Evolutionary conservation across 805 yeast species (phyloP).

Genomic region (Candida sithepensis): DNA sequence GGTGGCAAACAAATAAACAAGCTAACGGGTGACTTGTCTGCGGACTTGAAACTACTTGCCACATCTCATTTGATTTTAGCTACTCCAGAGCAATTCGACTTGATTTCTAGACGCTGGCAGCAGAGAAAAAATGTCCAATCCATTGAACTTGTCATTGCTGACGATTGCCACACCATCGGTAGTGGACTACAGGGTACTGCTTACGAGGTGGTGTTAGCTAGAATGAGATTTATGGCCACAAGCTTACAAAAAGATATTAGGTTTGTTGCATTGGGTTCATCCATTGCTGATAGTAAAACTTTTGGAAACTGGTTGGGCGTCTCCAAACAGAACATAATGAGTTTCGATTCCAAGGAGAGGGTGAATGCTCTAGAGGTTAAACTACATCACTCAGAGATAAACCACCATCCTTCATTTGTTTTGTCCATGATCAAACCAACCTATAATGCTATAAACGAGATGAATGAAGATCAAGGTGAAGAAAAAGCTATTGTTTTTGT

Average conservation of each 20-base stretch:
- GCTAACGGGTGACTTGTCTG: conserved; percentile 52
- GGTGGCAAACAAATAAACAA: conserved; percentile 57
- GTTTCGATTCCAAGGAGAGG: conserved; percentile 65
- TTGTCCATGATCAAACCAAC: conserved; percentile 49
- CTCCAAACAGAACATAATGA: conserved; percentile 54
- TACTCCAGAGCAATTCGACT: conserved; percentile 78
- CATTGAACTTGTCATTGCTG: conserved; percentile 67
- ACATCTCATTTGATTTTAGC: conserved; percentile 65
- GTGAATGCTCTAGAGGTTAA: conserved; percentile 54
- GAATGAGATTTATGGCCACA: conserved; percentile 66
- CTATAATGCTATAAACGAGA: conserved; percentile 37
- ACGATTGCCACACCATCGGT: conserved; percentile 69
- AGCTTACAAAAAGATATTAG: conserved; percentile 60
- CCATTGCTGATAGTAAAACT: conserved; percentile 73
- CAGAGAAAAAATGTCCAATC: conserved; percentile 66
- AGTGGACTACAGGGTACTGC: conserved; percentile 50
- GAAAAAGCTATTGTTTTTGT: conserved; percentile 49
- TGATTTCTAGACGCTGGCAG: conserved; percentile 77
- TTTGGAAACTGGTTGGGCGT: conserved; percentile 87
- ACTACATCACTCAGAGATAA: conserved; percentile 43
- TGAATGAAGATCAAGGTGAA: conserved; percentile 28
- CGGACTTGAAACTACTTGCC: conserved; percentile 54
- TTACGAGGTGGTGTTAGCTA: conserved; percentile 68
- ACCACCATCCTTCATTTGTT: conserved; percentile 51
- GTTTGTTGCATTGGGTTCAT: conserved; percentile 64